phyloP scores from a whole-genome alignment of 2,329 filamentous ascomycete species.

The Penicillium sp. region DNA sequence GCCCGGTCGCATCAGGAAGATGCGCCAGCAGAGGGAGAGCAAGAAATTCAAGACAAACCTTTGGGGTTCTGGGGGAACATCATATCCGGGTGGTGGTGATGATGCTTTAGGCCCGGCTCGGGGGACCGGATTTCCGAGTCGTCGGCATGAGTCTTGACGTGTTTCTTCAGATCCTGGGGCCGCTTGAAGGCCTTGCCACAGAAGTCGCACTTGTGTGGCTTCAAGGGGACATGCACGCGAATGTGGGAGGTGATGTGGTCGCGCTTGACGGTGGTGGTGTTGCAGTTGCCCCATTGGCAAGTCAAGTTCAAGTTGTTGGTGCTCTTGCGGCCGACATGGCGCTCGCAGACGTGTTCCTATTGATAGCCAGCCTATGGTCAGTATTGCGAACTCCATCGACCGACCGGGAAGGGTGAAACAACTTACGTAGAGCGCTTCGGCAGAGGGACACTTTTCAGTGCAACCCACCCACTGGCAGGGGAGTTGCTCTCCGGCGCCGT shows the following conservation, averaged over 20 bases:
- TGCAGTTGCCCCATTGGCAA: conserved; percentile 95
- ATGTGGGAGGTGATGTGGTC: conserved; percentile 99
- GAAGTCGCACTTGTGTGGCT: conserved; percentile 98
- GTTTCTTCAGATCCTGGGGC: conserved; percentile 98
- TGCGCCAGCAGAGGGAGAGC: background rate
- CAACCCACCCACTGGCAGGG: conserved; percentile 65
- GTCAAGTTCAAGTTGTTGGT: conserved; percentile 98
- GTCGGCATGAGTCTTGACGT: conserved; percentile 98
- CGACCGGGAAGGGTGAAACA: background rate
- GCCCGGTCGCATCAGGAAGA: background rate
- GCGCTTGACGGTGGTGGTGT: conserved; percentile 95
- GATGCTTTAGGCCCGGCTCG: conserved; percentile 54
- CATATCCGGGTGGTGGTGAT: conserved; percentile 44
- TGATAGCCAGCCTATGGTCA: background rate
- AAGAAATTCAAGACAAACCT: conserved; percentile 28
- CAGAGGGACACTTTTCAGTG: conserved; percentile 59
- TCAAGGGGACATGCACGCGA: conserved; percentile 95
- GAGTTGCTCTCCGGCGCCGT: conserved; percentile 43
- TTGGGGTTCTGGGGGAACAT: conserved; percentile 44
- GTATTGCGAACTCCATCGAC: background rate
- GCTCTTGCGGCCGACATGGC: conserved; percentile 97
- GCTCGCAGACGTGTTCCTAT: conserved; percentile 96
- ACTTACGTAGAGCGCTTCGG: conserved; percentile 65
- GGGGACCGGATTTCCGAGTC: conserved; percentile 77
- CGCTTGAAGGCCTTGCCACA: conserved; percentile 99